Base-by-base conservation (phyloP, 2,329 filamentous ascomycete genomes). In the Ophidiomyces ophidiicola region DNA sequence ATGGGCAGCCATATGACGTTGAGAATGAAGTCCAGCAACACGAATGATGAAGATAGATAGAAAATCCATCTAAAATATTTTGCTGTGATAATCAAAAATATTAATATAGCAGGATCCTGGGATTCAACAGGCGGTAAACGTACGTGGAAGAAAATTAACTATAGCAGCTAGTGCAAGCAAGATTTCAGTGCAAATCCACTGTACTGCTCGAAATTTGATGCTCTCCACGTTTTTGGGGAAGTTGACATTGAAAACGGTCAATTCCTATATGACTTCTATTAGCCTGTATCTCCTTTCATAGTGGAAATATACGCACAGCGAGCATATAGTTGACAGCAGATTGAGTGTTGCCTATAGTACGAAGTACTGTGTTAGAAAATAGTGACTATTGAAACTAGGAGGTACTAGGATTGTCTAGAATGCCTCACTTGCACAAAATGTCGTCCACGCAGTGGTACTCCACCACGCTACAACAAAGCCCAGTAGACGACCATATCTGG, bases 401-500 rank as follows among this genome's bases (percentile, higher is more conserved):
- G n/a, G n/a, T n/a, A n/a, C n/a, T n/a, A n/a, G n/a, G n/a, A n/a
- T n/a, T n/a, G n/a, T 21, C 12, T 10, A 11, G 24, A 24, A 17
- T 18, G 23, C 37, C 57, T 42, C 51, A 61, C 68, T 71, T 2
- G 68, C 68, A 50, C 68, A 71, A 41, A 71, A 71, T 0, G 68
- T 76, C 2, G 72, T 76, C 72, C 72, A 76, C 1, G 73, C 72
- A 0, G 72, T 76, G 0, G 71, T 74, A 48, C 68, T 72, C 72
- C 72, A 76, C 72, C 72, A 76, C 0, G 72, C 72, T n/a, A 75
- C 72, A n/a, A 74, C 56, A 51, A 74, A 75, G 12, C 72, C 72
- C 39, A 75, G 64, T 0, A 76, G 57, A 19, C 72, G 56, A n/a
- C 72, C 71, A 46, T 61, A 75, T 15, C 62, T 61, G 18, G 65